Conservation (phyloP, 768 basidiomycete species). For the Coprinopsis sp. region DNA sequence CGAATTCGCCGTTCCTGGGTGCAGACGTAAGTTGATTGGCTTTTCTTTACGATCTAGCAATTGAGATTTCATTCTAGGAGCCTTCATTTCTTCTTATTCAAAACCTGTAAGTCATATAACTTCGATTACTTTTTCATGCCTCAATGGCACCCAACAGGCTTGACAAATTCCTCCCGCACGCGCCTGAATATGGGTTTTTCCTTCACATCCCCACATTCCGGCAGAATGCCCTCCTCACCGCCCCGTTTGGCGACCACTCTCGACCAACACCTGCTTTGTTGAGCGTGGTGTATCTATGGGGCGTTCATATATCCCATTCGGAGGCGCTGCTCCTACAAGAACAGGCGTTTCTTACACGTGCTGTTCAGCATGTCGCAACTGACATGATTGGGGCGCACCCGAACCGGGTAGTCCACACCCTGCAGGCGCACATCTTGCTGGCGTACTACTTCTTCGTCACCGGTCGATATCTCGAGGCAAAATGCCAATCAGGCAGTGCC, state of each 20-base stretch:
- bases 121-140: slow-evolving; percentile 2
- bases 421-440: slow-evolving; percentile 63
- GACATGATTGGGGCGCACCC: slow-evolving; percentile 46
- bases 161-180: slow-evolving; percentile 54
- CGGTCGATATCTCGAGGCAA: slow-evolving; percentile 57
- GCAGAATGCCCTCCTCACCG: slow-evolving; percentile 41
- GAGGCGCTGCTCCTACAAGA: slow-evolving; percentile 39
- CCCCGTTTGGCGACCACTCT: slow-evolving; percentile 43
- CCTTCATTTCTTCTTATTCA: slow-evolving; percentile 34
- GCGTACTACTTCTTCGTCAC: slow-evolving; percentile 60
- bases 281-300: slow-evolving; percentile 49
- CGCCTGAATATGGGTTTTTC: slow-evolving; percentile 62
- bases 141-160: slow-evolving; percentile 35
- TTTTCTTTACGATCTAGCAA: slow-evolving; percentile 5
- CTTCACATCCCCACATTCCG: slow-evolving; percentile 48
- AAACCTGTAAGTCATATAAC: slow-evolving; percentile 28
- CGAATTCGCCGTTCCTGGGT: slow-evolving; percentile 32
- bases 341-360: slow-evolving; percentile 43
- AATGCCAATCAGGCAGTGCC: slow-evolving; percentile 50
- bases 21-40: slow-evolving; percentile 30
- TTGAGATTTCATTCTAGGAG: slow-evolving; percentile 26
- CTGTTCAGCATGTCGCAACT: slow-evolving; percentile 42
- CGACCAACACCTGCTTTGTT: slow-evolving; percentile 47
- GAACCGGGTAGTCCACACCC: slow-evolving; percentile 43
- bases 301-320: slow-evolving; percentile 43